Base-by-base conservation (phyloP, 2,329 filamentous ascomycete species). In the Rhynchosporium secalis region DNA sequence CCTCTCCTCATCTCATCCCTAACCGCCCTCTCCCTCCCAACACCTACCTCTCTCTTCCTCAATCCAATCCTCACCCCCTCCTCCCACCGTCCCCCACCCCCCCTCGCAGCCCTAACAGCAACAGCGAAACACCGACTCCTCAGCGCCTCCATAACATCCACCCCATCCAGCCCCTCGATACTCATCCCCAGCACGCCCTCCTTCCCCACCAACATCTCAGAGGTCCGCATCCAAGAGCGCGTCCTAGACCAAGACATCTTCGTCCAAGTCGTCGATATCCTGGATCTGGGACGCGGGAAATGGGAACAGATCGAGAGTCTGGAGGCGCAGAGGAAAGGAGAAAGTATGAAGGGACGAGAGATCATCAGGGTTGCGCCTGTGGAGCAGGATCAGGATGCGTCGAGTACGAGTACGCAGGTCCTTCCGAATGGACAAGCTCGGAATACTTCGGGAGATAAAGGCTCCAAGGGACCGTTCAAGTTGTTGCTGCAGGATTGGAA, bases 251-350 rank as follows among this genome's bases (percentile, higher is more conserved):
- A 80, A 1, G 84, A 91, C 38, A 80, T 94, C 0, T 80, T 88
- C 3, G 88, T 95, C 1, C 95, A 98, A 75, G 84, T 98, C 0
- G 78, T 96, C 1, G 92, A 96, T 70, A 81, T 98, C 7, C 89
- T 96, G 72, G 93, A 98, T 72, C 82, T 98, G 26, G 83, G 87
- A 2, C 82, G 84, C 58, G 92, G 89, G 69, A 83, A 89, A 57
- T 96, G 93, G 91, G 88, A 91, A 66, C 92, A 97, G 75, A 83
- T 96, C 38, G 92, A 97, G 74, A 86, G 87, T 40, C 85, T 95
- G 6, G 90, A 94, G 75, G 83, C 86, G 48, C 79, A 86, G 49
- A 86, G 89, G 71, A 82, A 89, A 12, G 91, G 91, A 0, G 90
- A 94, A 76, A 84, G 80, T 66, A 91, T 83, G 0, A 83, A 86